Evolutionary conservation across 129 eudicot genomes (phyloP), one percentile per base, ranked within the genome.

Genomic region (Saussurea involucrata): DNA sequence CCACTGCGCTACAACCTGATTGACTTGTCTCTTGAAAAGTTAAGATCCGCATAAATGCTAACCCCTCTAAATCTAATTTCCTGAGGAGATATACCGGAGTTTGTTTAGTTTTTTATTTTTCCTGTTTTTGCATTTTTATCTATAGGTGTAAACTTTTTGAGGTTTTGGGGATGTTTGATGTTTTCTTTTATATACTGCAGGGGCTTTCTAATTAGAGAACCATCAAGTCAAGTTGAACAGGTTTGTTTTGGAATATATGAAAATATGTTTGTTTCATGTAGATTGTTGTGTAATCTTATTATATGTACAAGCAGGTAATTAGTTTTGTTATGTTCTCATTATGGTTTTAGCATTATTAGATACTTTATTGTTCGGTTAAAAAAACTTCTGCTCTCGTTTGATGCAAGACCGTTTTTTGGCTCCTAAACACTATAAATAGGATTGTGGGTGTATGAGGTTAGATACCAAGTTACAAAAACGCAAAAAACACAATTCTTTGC

Each of bases 211-310:
- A 67, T 44, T 63, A 46, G n/a, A 2, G 15, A 36, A 8, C 31
- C 6, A 33, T 36, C 69, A 69, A 67, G n/a, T 21, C 58, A 78
- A 36, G 60, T 36, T 40, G 8, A 24, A 13, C 44, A 57, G 68
- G 68, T 32, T 73, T 32, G 31, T 57, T n/a, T 27, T 73, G 64
- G 15, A 15, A 37, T 34, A 36, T 34, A 1, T 69, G 63, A 33
- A 21, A 29, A 73, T 20, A n/a, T 9, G 40, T n/a, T 58, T 15
- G 24, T 44, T 44, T 4, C 57, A 58, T 36, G 44, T 70, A 71
- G 71, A 60, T 63, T 64, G 73, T 79, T 71, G 72, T 72, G 20
- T 17, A 9, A 78, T 70, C 64, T 18, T 77, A 44, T 44, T 44
- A 44, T 44, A 13, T 13, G 10, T 6, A 40, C 13, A 49, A 49